These are phyloP conservation scores for Priceomyces castillae DNA, from an alignment of 805 yeast genomes.

Conservation along the genomic window DNA sequence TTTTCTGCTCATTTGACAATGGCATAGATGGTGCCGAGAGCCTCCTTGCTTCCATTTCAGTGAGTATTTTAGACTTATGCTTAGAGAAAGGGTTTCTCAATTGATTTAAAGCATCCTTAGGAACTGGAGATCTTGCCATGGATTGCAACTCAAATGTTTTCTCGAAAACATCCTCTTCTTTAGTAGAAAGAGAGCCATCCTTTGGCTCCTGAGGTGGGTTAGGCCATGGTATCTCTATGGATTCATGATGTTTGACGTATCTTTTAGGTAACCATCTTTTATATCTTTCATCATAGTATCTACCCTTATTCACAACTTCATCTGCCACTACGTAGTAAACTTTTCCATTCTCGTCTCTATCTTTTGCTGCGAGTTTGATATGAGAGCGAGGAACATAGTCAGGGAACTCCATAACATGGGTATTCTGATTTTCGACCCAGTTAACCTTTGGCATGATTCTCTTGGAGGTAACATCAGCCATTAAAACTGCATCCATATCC, in stretches of 20 bases:
- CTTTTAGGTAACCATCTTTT: constrained; percentile 75
- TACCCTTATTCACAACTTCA: constrained; percentile 62
- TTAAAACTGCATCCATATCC: constrained; percentile 59
- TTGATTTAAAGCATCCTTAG: constrained; percentile 59
- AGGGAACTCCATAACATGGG: constrained; percentile 73
- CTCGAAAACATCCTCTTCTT: constrained; percentile 55
- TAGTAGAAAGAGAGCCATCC: constrained; percentile 60
- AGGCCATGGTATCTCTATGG: constrained; percentile 87
- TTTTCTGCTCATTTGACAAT: constrained; percentile 57
- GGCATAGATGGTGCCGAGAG: constrained; percentile 79
- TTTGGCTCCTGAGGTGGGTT: constrained; percentile 52
- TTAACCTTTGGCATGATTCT: constrained; percentile 66
- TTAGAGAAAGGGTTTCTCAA: constrained; percentile 77
- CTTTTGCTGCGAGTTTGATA: constrained; percentile 74
- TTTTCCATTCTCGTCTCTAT: constrained; percentile 63
- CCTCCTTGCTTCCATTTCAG: constrained; percentile 59
- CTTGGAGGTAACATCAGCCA: constrained; percentile 67
- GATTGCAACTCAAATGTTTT: constrained; percentile 74
- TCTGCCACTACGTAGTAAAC: constrained; percentile 76
- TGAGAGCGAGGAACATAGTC: constrained; percentile 55
- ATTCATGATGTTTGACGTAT: constrained; percentile 65
- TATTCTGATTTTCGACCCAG: constrained; percentile 70
- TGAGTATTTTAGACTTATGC: constrained; percentile 53
- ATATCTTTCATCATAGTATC: constrained; percentile 71
- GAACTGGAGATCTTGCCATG: constrained; percentile 65